A percentile compares a stretch with the other conserved stretches of the same genome.
Conservation (phyloP, 208 protist genomes). For the Trypanosoma congolense region DNA sequence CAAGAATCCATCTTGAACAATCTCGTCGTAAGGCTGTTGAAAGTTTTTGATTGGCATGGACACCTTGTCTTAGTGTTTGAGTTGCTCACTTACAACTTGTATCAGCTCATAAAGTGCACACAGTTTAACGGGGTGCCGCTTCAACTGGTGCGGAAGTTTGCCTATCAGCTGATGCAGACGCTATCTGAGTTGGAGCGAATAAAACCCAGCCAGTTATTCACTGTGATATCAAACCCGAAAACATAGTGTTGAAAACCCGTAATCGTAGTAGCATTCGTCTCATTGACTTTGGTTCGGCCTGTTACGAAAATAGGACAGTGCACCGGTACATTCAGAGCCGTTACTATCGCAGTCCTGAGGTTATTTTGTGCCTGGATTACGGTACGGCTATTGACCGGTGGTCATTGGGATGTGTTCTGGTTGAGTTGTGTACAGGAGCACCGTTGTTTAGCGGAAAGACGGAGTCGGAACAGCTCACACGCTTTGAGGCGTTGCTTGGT, state of each 20-base stretch:
- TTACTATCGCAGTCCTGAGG: constrained; percentile 97
- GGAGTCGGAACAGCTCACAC: constrained; percentile 93
- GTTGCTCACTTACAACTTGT: constrained; percentile 95
- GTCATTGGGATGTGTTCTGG: constrained; percentile 97
- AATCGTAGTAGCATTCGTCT: constrained; percentile 90
- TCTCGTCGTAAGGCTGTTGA: constrained; percentile 79
- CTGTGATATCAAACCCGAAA: constrained; percentile 97
- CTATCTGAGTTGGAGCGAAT: constrained; percentile 84
- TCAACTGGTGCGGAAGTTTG: constrained; percentile 91
- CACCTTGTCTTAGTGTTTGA: constrained; percentile 98
- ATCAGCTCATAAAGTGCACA: constrained; percentile 93
- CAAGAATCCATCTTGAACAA: constrained; percentile 51
- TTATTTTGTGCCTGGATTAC: constrained; percentile 95
- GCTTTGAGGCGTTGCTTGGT: constrained; percentile 87
- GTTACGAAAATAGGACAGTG: constrained; percentile 90
- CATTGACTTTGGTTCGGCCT: constrained; percentile 98
- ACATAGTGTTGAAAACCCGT: constrained; percentile 87
- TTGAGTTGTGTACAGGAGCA: constrained; percentile 96
- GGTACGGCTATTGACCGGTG: constrained; percentile 96
- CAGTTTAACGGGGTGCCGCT: constrained; percentile 83
- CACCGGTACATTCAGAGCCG: constrained; percentile 97
- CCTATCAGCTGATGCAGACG: constrained; percentile 89
- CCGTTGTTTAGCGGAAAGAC: constrained; percentile 95
- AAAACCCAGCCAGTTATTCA: constrained; percentile 94
- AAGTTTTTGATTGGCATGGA: constrained; percentile 87